Evolutionary conservation across 2,329 filamentous ascomycete genomes (phyloP), one percentile per base, ranked within the genome.

Genomic region (Dactylonectria macrodidyma): DNA sequence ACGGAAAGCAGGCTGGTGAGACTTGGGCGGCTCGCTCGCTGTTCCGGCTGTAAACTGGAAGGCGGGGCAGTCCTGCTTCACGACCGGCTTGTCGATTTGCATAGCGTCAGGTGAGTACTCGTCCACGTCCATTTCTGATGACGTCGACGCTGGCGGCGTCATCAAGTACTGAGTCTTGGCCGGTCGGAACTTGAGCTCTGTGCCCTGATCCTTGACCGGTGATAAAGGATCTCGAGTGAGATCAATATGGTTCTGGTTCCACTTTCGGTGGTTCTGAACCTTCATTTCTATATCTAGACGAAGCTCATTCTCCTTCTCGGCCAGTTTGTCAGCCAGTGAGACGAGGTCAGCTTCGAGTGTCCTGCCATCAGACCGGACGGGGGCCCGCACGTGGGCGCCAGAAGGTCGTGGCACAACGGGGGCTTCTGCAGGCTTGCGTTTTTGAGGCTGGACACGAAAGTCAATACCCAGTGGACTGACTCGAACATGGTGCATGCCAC

Each of bases 191-290:
- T 88, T 88, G 65, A 86, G 81, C 70, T 91, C 87, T 73, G 85
- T 85, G 48, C 83, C 85, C 72, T 89, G 86, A 66, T 94, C 92
- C 76, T 89, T 86, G 50, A 93, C 90, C 24, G 95, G 95, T 58
- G 93, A 94, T 72, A 98, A 88, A 58, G 95, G 95, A 72, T 92
- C 91, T 83, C 92, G 91, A 69, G 95, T 98, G 78, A 95, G 88
- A 83, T 98, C 95, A 76, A 97, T 89, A 84, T 94, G 95, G 77
- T 93, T 92, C 75, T 93, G 88, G 82, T 98, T 98, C 95, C 95
- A 98, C 79, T 93, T 91, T 75, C 92, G 90, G 82, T 98, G 95
- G 81, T 96, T 95, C 75, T 92, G 88, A 62, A 97, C 91, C 81
- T 97, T 95, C 75, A 90, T 90, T 80, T 97, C 93, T 79, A 98